Conservation (phyloP, 441 rosid genomes). For the Pelargonium fulgidum region DNA sequence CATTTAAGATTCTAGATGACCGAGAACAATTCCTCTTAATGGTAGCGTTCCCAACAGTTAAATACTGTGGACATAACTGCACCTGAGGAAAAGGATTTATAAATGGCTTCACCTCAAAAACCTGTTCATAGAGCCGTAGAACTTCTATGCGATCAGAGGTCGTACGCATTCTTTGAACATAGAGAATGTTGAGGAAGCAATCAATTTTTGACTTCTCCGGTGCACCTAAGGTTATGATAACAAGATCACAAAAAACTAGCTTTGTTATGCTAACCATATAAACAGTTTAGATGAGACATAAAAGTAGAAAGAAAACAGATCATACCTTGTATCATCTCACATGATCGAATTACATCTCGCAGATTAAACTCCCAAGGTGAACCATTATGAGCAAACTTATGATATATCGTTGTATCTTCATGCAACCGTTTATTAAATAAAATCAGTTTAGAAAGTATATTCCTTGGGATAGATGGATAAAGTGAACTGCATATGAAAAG, state of each 20-base stretch:
- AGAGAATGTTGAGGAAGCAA: slow-evolving; percentile 67
- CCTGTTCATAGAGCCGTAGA: slow-evolving; percentile 56
- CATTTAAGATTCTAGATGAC: slow-evolving; percentile 34
- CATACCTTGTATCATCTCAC: slow-evolving; percentile 73
- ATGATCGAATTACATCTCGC: slow-evolving; percentile 90
- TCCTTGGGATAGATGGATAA: slow-evolving; percentile 62
- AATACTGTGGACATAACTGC: slow-evolving; percentile 51
- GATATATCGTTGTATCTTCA: slow-evolving; percentile 69
- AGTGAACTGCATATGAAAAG: slow-evolving; percentile 69
- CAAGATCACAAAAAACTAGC: slow-evolving; percentile 7
- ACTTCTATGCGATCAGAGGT: slow-evolving; percentile 78
- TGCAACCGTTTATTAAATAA: slow-evolving; percentile 65
- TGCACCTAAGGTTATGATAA: slow-evolving; percentile 30
- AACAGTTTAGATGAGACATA: not conserved
- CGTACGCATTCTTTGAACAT: slow-evolving; percentile 95
- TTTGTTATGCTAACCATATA: not conserved
- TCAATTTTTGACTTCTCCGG: slow-evolving; percentile 31
- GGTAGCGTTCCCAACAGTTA: slow-evolving; percentile 63
- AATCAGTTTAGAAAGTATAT: slow-evolving; percentile 67
- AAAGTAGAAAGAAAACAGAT: slow-evolving; percentile 17
- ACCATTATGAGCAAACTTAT: slow-evolving; percentile 80
- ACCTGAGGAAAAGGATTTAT: slow-evolving; percentile 78
- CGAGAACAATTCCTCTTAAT: slow-evolving; percentile 48
- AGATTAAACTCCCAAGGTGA: slow-evolving; percentile 99
- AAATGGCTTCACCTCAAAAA: slow-evolving; percentile 58